Base-by-base conservation (phyloP, 306 rosid species). In the Glycine soja region DNA sequence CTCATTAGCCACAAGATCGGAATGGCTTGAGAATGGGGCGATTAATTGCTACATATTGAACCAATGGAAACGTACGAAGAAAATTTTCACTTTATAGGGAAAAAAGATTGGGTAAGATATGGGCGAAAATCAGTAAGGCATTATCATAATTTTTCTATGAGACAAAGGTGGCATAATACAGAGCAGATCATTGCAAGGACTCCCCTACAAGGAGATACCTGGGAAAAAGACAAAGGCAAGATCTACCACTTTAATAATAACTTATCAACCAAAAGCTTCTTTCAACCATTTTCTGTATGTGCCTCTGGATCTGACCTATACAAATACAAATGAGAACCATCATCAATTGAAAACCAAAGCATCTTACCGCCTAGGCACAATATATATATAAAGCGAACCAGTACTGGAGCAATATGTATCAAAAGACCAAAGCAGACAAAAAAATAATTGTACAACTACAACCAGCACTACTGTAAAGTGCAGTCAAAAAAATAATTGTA, bases 111-210 rank as follows among this genome's bases (percentile, higher is more conserved):
- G 68, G 56, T 40, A 47, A 12, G 70, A 56, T 77, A 3, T 42
- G 75, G 65, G 53, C 59, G 77, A 83, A 80, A 80, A 73, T 82
- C 67, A 79, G 79, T 74, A 74, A 77, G 80, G 91, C 83, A 86
- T 85, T 61, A 89, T 84, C 80, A 87, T 84, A 82, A 80, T 70
- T 88, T 91, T 88, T 87, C 87, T 92, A 83, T 89, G 78, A 89
- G 78, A 89, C 79, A 82, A 83, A 78, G 81, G 88, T 91, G 85
- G 78, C 95, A 92, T 92, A 77, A 84, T 92, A 92, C 96, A 92
- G 83, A 81, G 95, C 86, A 88, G 91, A 92, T 88, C 92, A 88
- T 83, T 79, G 81, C 89, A 85, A 77, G 84, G 85, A 78, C 85
- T 88, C 85, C 85, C 51, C 4, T 48, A 19, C 34, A 8, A 46